Conservation (phyloP, 108 stramenopile genomes). For the Nitzschia sp. region DNA sequence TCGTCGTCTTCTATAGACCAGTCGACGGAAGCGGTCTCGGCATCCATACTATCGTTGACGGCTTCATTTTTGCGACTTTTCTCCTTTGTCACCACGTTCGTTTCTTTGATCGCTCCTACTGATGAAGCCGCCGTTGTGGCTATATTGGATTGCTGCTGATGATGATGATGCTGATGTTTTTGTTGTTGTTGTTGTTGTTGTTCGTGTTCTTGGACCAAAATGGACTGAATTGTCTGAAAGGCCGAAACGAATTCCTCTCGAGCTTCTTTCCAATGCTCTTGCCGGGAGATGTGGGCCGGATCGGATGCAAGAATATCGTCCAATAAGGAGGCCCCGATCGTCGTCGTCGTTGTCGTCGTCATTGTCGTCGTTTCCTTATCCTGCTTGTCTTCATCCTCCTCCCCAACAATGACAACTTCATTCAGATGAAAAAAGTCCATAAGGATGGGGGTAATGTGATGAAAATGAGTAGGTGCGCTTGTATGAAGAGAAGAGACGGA, state of each 20-base stretch:
- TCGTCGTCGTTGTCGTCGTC: neutral
- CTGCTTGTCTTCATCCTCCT: neutral
- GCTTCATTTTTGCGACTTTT: no score
- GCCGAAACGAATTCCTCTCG: conserved; percentile 1
- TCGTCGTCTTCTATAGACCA: neutral
- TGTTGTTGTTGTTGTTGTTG: no score
- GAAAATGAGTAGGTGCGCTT: conserved; percentile 20
- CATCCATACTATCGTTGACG: no score
- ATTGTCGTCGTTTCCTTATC: neutral
- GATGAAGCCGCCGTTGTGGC: neutral
- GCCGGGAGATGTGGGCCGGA: neutral
- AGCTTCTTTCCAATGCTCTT: conserved; percentile 2
- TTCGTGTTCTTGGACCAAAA: conserved; percentile 6
- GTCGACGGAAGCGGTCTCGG: no score
- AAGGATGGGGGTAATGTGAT: conserved; percentile 45
- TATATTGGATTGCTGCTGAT: no score
- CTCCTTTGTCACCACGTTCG: neutral
- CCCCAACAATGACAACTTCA: neutral
- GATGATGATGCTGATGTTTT: no score
- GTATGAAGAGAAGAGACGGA: neutral
- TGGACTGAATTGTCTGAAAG: conserved; percentile 1
- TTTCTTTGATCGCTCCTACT: neutral
- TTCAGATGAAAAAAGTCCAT: conserved; percentile 42
- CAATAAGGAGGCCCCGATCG: no score
- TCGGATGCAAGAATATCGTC: neutral